These are phyloP conservation scores for Zoysia matrella DNA, from an alignment of 202 grass and related monocot species.

Conservation along the genomic window DNA sequence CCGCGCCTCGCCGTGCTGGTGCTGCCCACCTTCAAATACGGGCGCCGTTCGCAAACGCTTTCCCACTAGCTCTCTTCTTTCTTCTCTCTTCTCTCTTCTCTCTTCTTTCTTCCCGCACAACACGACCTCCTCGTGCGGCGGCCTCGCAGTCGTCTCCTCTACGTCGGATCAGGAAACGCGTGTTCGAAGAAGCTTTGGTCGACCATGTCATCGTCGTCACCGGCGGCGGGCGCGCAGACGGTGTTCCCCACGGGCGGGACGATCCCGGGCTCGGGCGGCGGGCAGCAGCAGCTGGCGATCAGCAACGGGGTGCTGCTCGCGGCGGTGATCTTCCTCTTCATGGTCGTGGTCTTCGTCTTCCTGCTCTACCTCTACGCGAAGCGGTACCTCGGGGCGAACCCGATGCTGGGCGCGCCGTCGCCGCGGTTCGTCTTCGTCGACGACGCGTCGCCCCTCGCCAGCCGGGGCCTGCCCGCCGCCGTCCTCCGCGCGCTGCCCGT, in stretches of 20 bases:
- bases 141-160: background rate
- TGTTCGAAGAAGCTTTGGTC: background rate
- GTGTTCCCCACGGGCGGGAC: background rate
- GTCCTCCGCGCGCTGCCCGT: constrained; percentile 46
- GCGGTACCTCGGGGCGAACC: constrained; percentile 50
- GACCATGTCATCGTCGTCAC: background rate
- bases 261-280: background rate
- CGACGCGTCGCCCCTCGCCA: constrained; percentile 22
- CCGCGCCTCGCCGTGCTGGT: constrained; percentile 11
- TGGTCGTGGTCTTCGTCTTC: constrained; percentile 80
- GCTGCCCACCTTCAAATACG: constrained; percentile 49
- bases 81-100: background rate
- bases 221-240: background rate
- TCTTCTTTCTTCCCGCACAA: background rate
- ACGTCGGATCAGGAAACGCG: background rate
- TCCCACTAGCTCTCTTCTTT: background rate
- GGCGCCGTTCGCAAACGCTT: background rate
- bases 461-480: constrained; percentile 55
- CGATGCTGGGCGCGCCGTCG: background rate
- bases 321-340: constrained; percentile 73
- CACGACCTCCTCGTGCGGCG: background rate
- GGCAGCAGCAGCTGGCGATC: constrained; percentile 36
- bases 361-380: constrained; percentile 32
- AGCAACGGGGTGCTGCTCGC: constrained; percentile 73
- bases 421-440: constrained; percentile 49